Evolutionary conservation across 805 yeast species (phyloP).

Genomic region (Lipomyces mesembrius): DNA sequence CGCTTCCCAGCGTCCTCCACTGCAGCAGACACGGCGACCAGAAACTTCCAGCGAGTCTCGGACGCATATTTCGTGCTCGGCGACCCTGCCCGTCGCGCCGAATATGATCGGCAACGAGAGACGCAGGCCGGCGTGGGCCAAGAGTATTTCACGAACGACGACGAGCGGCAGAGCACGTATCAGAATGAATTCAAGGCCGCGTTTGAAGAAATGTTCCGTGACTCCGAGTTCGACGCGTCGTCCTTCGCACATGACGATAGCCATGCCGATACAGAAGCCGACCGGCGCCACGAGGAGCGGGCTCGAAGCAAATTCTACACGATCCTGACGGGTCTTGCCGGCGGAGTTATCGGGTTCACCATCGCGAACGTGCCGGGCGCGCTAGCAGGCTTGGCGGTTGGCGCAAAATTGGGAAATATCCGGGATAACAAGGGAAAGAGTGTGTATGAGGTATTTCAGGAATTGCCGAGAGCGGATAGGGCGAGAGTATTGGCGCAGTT

Average conservation of each 20-base stretch:
- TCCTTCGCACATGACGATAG: neutral
- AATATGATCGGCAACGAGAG: constrained; percentile 34
- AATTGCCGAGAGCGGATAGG: constrained; percentile 31
- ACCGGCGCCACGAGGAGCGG: neutral
- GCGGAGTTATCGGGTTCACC: constrained; percentile 39
- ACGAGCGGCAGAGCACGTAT: constrained; percentile 28
- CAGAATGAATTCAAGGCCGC: constrained; percentile 36
- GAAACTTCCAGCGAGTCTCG: constrained; percentile 35
- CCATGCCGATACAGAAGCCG: neutral
- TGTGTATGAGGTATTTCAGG: constrained; percentile 37
- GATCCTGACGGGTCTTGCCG: constrained; percentile 32
- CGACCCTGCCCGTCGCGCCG: constrained; percentile 31
- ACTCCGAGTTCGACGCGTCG: constrained; percentile 24
- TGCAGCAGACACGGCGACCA: constrained; percentile 33
- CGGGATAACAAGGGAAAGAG: constrained; percentile 37
- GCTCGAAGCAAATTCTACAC: constrained; percentile 18
- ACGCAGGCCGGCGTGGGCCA: neutral
- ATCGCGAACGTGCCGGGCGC: constrained; percentile 40
- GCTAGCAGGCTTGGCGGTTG: constrained; percentile 38
- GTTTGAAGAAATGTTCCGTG: constrained; percentile 39
- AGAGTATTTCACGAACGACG: constrained; percentile 20
- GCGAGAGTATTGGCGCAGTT: constrained; percentile 30
- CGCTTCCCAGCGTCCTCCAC: constrained; percentile 28
- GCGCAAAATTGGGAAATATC: constrained; percentile 37
- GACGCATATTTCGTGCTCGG: constrained; percentile 39